Base-by-base conservation (phyloP, 1,139 yeast genomes). In the Magnusiomyces ingens region DNA sequence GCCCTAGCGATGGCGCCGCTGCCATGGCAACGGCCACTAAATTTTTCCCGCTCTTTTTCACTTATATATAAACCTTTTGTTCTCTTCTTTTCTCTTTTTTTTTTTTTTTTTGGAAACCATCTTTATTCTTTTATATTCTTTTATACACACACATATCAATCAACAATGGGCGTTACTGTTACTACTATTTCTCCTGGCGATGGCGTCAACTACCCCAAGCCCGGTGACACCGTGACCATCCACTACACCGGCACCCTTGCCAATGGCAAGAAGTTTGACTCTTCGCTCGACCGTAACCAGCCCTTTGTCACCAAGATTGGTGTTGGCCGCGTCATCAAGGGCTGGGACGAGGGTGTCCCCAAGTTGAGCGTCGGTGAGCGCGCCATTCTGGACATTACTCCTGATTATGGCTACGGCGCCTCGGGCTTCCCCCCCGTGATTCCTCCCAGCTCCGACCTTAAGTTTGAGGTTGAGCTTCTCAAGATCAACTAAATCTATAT, bases 401-500 rank as follows among this genome's bases (percentile, higher is more conserved):
- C 96, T 58, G 84, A 85, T 65, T 85, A 88, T 72, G 99, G 95
- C 61, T 93, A 93, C 74, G 97, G 97, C 59, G 78, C 81, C 60
- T 84, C 95, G 72, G 98, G 97, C 50, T 88, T 86, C 82, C 97
- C 97, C 60, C 95, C 96, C 61, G 77, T 88, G 66, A 93, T 93
- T 68, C 98, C 98, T 60, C 96, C 97, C 63, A 88, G 89, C 71
- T 95, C 97, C 59, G 89, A 96, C 61, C 80, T 93, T 73, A 75
- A 88, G 63, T 91, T 91, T 65, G 97, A 90, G 66, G 97, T 91
- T 60, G 96, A 91, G 75, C 81, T 91, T 71, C 75, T 91, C 66
- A 82, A 81, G 65, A 85, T 91, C 68, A 88, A 88, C 75, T 64
- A 60, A 52, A n/a, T n/a, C n/a, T n/a, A n/a, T n/a, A n/a, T n/a